These are phyloP conservation scores for Cucumis sativus DNA, from an alignment of 306 rosid genomes.

Conservation along the genomic window DNA sequence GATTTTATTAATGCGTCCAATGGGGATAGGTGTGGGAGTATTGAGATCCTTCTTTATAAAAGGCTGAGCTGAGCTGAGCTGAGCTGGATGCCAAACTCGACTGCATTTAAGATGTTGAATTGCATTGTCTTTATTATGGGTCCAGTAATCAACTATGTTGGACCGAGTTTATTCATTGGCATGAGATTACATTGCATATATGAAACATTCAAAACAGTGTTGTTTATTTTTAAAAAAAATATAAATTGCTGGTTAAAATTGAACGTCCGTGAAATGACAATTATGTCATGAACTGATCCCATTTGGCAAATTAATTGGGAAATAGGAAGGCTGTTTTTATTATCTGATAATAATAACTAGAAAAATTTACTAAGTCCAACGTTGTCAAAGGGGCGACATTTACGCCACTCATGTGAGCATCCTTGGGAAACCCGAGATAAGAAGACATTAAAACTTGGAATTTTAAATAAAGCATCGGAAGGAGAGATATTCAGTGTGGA, in stretches of 20 bases:
- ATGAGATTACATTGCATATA: neutral
- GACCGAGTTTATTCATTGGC: neutral
- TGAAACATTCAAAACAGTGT: neutral
- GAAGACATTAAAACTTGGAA: neutral
- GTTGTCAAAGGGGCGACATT: neutral
- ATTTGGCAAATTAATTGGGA: neutral
- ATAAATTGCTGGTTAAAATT: neutral
- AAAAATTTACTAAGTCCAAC: neutral
- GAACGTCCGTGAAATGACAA: neutral
- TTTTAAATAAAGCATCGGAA: neutral
- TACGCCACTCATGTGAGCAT: slow-evolving; percentile 2
- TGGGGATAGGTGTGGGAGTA: neutral
- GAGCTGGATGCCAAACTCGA: neutral
- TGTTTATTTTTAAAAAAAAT: no score
- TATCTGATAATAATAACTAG: neutral
- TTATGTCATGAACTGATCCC: neutral
- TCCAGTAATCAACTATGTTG: neutral
- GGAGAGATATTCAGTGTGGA: slow-evolving; percentile 6
- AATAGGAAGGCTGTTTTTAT: neutral
- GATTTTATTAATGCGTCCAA: neutral
- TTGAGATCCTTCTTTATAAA: neutral
- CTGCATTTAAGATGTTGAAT: neutral
- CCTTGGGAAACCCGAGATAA: neutral
- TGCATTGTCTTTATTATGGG: neutral
- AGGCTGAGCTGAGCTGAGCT: neutral